Conservation (phyloP, 495 filamentous ascomycete genomes). For the Cercophora sp. region DNA sequence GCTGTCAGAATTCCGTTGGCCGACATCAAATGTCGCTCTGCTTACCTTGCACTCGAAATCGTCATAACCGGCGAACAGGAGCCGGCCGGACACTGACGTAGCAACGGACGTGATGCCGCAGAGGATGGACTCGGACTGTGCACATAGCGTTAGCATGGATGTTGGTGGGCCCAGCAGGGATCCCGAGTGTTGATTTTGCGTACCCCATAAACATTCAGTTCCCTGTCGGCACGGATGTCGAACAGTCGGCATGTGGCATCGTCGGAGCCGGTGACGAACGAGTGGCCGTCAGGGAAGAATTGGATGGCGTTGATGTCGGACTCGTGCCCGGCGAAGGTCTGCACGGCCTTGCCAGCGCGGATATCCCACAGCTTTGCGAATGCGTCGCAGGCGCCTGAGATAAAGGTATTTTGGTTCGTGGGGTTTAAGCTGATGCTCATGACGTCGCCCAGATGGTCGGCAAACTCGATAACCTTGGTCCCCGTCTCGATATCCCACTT, state of each 20-base stretch:
- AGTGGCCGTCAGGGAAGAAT: constrained; percentile 98
- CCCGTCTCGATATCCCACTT: constrained; percentile 99
- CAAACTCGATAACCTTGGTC: constrained; percentile 95
- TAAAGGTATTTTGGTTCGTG: constrained; percentile 97
- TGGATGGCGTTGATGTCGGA: constrained; percentile 99
- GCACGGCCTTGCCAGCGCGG: constrained; percentile 94
- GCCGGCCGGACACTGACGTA: constrained; percentile 92
- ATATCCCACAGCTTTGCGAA: constrained; percentile 99
- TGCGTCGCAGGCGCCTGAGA: constrained; percentile 95
- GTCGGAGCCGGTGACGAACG: constrained; percentile 96
- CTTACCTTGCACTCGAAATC: constrained; percentile 99
- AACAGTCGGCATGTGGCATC: constrained; percentile 97
- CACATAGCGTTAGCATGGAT: too few relatives aligned
- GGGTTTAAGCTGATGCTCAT: constrained; percentile 99
- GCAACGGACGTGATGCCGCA: constrained; percentile 98
- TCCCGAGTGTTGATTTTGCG: too few relatives aligned
- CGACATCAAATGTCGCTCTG: background rate
- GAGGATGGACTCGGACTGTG: constrained; percentile 92
- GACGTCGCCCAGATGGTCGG: constrained; percentile 96
- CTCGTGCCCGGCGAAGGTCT: constrained; percentile 97
- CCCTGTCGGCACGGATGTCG: constrained; percentile 93
- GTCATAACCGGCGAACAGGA: constrained; percentile 96
- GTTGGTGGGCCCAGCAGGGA: too few relatives aligned
- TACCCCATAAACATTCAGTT: constrained; percentile 95
- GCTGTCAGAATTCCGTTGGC: constrained; percentile 12